phyloP scores from a whole-genome alignment of 352 stramenopile genomes.

The Pythium rishiriense region DNA sequence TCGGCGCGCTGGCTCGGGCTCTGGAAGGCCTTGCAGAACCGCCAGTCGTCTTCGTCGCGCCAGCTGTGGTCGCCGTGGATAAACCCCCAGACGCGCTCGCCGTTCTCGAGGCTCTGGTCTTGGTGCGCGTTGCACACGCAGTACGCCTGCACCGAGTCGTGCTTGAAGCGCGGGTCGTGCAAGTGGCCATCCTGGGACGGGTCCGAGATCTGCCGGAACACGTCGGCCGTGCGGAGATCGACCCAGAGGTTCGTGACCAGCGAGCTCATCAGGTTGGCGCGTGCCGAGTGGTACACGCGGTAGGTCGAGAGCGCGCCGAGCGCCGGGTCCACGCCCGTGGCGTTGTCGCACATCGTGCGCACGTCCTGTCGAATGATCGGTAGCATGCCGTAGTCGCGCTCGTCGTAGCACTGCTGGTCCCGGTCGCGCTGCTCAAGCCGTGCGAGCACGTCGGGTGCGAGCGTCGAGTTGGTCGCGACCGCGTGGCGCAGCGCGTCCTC shows the following conservation, averaged over 20 bases:
- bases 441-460: not conserved
- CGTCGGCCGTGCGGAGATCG: constrained; percentile 36
- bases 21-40: constrained; percentile 7
- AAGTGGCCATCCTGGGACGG: constrained; percentile 31
- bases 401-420: constrained; percentile 1
- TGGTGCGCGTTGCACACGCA: constrained; percentile 13
- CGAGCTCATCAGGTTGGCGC: constrained; percentile 29
- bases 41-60: not conserved
- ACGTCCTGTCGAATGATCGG: not conserved
- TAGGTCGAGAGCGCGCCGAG: constrained; percentile 8
- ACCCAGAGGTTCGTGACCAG: constrained; percentile 53
- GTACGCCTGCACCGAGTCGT: constrained; percentile 12
- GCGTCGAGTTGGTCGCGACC: not conserved
- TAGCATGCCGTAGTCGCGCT: constrained; percentile 16
- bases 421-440: not conserved
- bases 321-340: constrained; percentile 19
- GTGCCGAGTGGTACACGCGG: not conserved
- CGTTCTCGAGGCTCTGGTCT: not conserved
- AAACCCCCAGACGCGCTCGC: constrained; percentile 6
- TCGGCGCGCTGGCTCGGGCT: not conserved
- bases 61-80: constrained; percentile 9
- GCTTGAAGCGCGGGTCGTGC: constrained; percentile 39
- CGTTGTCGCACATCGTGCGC: constrained; percentile 5
- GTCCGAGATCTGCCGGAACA: constrained; percentile 27
- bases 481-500: not conserved